Evolutionary conservation across 371 early-diverging fungal species (phyloP), one percentile per base, ranked within the genome.

Genomic region (Rhizopus microsporus): DNA sequence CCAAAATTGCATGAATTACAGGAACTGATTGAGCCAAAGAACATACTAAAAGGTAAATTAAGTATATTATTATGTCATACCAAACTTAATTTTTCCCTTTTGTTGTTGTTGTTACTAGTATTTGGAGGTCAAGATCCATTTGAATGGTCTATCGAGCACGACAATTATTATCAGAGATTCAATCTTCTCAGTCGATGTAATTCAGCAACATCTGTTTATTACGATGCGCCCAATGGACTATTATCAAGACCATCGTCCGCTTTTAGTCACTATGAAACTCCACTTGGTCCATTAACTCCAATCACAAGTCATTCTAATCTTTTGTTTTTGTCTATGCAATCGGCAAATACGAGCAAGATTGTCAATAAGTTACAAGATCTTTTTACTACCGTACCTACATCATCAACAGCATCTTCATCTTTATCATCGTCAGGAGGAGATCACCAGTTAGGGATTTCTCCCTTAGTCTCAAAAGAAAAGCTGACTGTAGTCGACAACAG

Each of bases 241-340:
- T 30, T 57, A 23, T 42, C 63, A 30, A 57, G 58, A 35, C 47
- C 54, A 1, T 40, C 58, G 5, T 57, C 65, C 10, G 47, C 60
- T 13, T 59, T 56, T 9, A 72, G 66, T 45, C 16, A 52, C 17
- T 69, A 72, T 44, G 63, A 47, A 7, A 72, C 72, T 17, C 72
- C 72, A n/a, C 31, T 57, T 3, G 60, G 55, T 10, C 54, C 63
- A 23, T 39, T 69, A 7, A 69, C 69, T 17, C 72, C 72, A 52
- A 60, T 63, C 5, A 15, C 67, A 17, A 72, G 72, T 45, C 67
- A 72, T 44, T 56, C 57, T 29, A 68, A 71, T 31, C 43, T 71
- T 58, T 68, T 8, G 67, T 66, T 60, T 44, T 63, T 38, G 59
- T 58, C 1, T 46, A 39, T 29, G 43, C 43, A 10, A 46, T 62